phyloP scores from a whole-genome alignment of 1,139 yeast genomes.

The Eremothecium coryli region DNA sequence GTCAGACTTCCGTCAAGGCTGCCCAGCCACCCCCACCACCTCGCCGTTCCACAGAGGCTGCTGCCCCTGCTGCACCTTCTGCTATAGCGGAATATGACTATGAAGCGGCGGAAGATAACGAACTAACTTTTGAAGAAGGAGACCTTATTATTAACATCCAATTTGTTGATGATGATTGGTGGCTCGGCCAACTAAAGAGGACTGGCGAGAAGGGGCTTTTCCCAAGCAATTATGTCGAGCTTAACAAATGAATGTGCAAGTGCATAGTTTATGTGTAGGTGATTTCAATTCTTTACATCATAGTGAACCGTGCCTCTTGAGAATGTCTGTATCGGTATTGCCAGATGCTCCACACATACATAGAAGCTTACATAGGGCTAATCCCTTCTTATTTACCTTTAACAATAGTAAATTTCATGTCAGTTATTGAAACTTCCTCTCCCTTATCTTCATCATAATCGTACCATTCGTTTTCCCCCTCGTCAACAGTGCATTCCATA shows the following conservation, averaged over 20 bases:
- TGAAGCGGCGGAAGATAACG: constrained; percentile 86
- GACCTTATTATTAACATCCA: constrained; percentile 75
- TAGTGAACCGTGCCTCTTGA: no score
- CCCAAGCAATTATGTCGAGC: constrained; percentile 84
- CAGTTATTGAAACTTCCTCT: constrained; percentile 73
- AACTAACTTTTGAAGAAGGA: constrained; percentile 72
- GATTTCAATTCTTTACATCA: not conserved
- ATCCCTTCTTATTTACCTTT: constrained; percentile 21
- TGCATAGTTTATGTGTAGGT: not conserved
- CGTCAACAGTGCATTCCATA: constrained; percentile 48
- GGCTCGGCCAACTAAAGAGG: constrained; percentile 64
- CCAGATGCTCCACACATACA: no score
- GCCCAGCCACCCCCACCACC: no score
- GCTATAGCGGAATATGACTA: constrained; percentile 82
- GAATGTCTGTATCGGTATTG: no score
- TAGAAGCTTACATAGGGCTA: no score
- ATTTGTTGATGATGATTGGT: constrained; percentile 93
- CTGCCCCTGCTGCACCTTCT: constrained; percentile 35
- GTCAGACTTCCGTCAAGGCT: no score
- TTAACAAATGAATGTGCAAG: constrained; percentile 27
- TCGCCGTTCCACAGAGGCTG: constrained; percentile 26
- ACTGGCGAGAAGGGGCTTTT: constrained; percentile 74
- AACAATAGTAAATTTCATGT: constrained; percentile 51
- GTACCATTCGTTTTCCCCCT: constrained; percentile 83
- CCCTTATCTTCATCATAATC: constrained; percentile 86